Evolutionary conservation across 169 alveolate species (phyloP).

Genomic region (Babesia caballi): DNA sequence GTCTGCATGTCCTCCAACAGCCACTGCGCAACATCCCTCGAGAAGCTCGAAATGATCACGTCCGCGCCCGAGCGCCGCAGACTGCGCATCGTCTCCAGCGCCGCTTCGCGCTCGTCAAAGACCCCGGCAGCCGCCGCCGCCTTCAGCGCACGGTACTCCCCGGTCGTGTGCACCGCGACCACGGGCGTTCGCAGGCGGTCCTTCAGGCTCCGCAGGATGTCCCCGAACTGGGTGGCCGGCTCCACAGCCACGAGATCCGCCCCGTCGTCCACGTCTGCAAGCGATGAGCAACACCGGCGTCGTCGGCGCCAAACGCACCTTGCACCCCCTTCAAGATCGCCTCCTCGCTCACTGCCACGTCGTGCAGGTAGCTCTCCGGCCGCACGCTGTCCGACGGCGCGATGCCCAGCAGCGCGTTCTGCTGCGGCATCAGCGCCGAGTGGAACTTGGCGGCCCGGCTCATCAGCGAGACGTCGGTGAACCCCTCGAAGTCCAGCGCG

Average conservation of each 20-base stretch:
- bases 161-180: conserved; percentile 70
- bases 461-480: conserved; percentile 55
- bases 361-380: conserved; percentile 40
- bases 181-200: conserved; percentile 54
- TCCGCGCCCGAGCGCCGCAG: conserved; percentile 87
- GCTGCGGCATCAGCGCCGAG: conserved; percentile 19
- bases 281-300: not conserved
- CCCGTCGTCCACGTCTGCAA: conserved; percentile 68
- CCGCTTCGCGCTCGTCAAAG: conserved; percentile 75
- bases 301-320: conserved; percentile 6
- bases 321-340: conserved; percentile 16
- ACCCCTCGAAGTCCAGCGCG: conserved; percentile 53
- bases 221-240: conserved; percentile 69
- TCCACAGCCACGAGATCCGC: conserved; percentile 72
- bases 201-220: conserved; percentile 57
- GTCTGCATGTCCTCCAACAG: conserved; percentile 67
- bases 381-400: conserved; percentile 35
- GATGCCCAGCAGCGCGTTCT: conserved; percentile 8
- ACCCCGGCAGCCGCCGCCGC: conserved; percentile 60
- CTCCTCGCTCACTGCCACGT: conserved; percentile 28
- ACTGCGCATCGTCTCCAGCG: conserved; percentile 78
- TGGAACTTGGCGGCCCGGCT: conserved; percentile 43
- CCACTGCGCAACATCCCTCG: conserved; percentile 73
- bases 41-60: conserved; percentile 82
- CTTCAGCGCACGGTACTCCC: conserved; percentile 71